A percentile compares a stretch with the other conserved stretches of the same genome.
phyloP scores from a whole-genome alignment of 495 filamentous ascomycete species.

The Neurospora pannonica region DNA sequence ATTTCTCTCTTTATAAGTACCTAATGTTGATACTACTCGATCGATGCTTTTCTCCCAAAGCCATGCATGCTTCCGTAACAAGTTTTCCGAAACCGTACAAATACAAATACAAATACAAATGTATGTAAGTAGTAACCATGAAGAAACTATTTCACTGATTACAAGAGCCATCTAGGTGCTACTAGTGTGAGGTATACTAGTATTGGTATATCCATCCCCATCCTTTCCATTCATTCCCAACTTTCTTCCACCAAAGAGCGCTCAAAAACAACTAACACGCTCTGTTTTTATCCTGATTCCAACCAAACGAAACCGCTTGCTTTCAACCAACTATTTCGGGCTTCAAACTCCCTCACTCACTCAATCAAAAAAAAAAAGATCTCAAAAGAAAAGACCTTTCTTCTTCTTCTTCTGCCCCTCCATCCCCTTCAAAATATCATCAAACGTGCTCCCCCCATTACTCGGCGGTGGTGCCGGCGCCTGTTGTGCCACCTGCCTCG shows the following conservation, averaged over 20 bases:
- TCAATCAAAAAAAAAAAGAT: not conserved
- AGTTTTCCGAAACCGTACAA: not conserved
- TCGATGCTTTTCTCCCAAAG: not conserved
- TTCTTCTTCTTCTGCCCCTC: slow-evolving; percentile 31
- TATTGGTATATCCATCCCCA: too few relatives aligned
- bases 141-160: not conserved
- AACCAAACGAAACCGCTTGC: not conserved
- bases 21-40: not conserved
- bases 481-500: not conserved
- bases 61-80: not conserved
- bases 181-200: too few relatives aligned
- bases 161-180: too few relatives aligned
- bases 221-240: too few relatives aligned
- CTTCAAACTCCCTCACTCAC: too few relatives aligned
- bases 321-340: too few relatives aligned
- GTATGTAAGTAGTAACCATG: not conserved
- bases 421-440: slow-evolving; percentile 52
- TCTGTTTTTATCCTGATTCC: not conserved
- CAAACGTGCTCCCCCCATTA: slow-evolving; percentile 43
- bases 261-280: not conserved
- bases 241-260: not conserved
- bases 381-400: slow-evolving; percentile 35
- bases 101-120: not conserved
- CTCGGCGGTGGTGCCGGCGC: not conserved
- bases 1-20: not conserved